Conservation (phyloP, 331 rosid genomes). For the Saraca asoca region DNA sequence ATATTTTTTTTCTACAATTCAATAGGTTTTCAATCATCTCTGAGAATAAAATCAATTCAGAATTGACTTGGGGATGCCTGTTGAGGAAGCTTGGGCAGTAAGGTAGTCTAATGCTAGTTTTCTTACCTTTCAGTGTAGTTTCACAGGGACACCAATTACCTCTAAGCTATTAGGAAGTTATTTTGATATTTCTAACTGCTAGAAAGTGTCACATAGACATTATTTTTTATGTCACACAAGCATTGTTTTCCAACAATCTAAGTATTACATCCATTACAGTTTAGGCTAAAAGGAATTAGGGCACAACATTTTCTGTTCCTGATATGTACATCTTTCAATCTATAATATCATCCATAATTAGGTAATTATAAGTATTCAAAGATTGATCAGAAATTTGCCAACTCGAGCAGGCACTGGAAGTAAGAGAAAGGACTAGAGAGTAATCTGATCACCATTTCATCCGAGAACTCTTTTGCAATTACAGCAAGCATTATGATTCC, state of each 20-base stretch:
- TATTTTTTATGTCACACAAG: not conserved
- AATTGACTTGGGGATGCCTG: too few relatives aligned
- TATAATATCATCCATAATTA: not conserved
- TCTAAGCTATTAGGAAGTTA: not conserved
- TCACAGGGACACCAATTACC: too few relatives aligned
- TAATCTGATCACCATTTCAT: constrained; percentile 44
- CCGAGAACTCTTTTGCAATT: constrained; percentile 39
- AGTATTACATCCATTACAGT: not conserved
- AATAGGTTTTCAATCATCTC: too few relatives aligned
- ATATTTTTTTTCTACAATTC: too few relatives aligned
- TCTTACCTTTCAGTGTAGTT: too few relatives aligned
- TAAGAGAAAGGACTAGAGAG: not conserved
- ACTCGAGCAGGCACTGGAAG: too few relatives aligned
- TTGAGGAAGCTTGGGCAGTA: too few relatives aligned
- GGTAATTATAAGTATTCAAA: too few relatives aligned
- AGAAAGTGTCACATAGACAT: not conserved
- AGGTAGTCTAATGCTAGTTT: too few relatives aligned
- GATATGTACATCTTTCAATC: not conserved
- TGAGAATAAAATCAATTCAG: too few relatives aligned
- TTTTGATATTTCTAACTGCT: not conserved
- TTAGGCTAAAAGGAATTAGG: not conserved
- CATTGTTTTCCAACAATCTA: constrained; percentile 8
- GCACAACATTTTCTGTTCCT: not conserved
- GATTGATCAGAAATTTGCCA: too few relatives aligned
- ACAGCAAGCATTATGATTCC: constrained; percentile 41